Evolutionary conservation across 2,329 filamentous ascomycete genomes (phyloP), one percentile per base, ranked within the genome.

Genomic region (Fusarium lateritium): DNA sequence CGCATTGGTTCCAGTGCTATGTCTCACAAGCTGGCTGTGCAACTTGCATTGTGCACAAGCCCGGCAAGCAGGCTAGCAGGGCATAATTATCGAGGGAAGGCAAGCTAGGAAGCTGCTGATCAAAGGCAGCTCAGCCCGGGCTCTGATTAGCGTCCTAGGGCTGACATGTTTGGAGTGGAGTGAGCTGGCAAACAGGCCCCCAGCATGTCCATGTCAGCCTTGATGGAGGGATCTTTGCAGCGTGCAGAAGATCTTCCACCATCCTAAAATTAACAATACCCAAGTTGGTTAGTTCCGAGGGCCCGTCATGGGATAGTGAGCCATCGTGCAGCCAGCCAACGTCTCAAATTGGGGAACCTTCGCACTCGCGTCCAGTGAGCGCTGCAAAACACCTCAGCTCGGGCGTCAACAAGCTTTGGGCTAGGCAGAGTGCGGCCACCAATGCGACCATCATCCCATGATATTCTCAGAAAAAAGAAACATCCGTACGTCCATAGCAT

Each of bases 141-240:
- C 34, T 46, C 45, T 33, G 31, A 31, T 49, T 71, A 72, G 70
- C 65, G 63, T 69, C 69, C 70, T 73, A 73, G 69, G 72, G 72
- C 72, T 74, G 72, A 74, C 66, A 65, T 56, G 68, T 47, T 60
- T 51, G 45, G 36, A 51, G 69, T 62, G 64, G 59, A 56, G 60
- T 51, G 36, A 56, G 54, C 38, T 55, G 60, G 47, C 39, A 57
- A 45, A 52, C 51, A 8, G 14, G 9, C 24, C 28, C 45, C 36
- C 33, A 39, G 54, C 51, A 28, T 19, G 19, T 19, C 19, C 19
- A 19, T 69, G 66, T 67, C 66, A 67, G 62, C 66, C 62, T 70
- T 43, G 62, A 54, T 28, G 34, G 34, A 49, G 42, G 59, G 57
- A 50, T 47, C 51, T 49, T 67, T 26, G 46, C 33, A 45, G 22